Base-by-base conservation (phyloP, 352 stramenopile species). In the Pythium angustatum region DNA sequence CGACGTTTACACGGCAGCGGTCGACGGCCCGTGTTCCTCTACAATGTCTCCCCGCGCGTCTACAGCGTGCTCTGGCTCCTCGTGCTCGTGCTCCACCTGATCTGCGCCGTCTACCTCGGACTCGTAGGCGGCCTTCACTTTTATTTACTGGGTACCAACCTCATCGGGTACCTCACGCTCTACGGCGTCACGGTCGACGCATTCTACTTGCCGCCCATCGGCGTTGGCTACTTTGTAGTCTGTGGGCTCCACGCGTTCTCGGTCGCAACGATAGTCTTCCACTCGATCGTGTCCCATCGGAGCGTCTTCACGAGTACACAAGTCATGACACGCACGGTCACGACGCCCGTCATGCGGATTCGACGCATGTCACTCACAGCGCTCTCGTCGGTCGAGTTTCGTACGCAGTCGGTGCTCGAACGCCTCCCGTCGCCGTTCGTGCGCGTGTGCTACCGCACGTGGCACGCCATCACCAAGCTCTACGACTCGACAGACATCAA, bases 181-280 rank as follows among this genome's bases (percentile, higher is more conserved):
- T 71, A 66, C 22, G 38, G 64, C 21, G 38, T 71, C 43, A 44
- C 64, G 2, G 43, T 56, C 3, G 45, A 67, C 22, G 44, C 64
- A 24, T 66, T 71, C 58, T 71, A 64, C 52, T 33, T 71, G 40
- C 64, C 64, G n/a, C 64, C 64, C 1, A 66, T 71, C 31, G 64
- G 57, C 11, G 57, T 63, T 27, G 58, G 44, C n/a, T 71, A 60
- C 51, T 71, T 71, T 19, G 38, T 66, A 2, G 34, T 58, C 4
- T 66, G 64, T 34, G 64, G 64, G 1, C 26, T 66, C 31, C 64
- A 71, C 58, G 64, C 58, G 5, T 71, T 45, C 52, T 51, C 52
- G 30, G 28, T 71, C n/a, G 34, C 38, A 8, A 66, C 50, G 1
- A 71, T 71, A 24, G 10, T 66, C 27, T 71, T 67, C 52, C 53